These are phyloP conservation scores for Vitellaria paradoxa DNA, from an alignment of 179 eudicot genomes.

Conservation along the genomic window DNA sequence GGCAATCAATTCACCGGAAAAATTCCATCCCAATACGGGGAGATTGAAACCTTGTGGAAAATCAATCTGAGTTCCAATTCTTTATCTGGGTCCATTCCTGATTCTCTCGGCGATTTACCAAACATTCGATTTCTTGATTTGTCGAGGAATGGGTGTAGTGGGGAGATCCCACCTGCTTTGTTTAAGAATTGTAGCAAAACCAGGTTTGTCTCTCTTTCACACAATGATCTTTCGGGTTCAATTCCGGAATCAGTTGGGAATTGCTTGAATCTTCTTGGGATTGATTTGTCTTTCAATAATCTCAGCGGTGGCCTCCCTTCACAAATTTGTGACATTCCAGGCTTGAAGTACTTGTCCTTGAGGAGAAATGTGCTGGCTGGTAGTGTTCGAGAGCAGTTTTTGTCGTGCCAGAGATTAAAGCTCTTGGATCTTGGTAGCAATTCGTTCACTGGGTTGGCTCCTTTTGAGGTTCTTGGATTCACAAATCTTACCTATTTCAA, in stretches of 20 bases:
- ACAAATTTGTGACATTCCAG: slow-evolving; percentile 46
- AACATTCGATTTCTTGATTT: slow-evolving; percentile 78
- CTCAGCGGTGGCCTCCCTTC: slow-evolving; percentile 61
- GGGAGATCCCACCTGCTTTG: slow-evolving; percentile 59
- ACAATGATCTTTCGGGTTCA: slow-evolving; percentile 68
- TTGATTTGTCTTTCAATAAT: slow-evolving; percentile 71
- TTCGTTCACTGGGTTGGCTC: slow-evolving; percentile 57
- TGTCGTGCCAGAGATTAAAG: slow-evolving; percentile 55
- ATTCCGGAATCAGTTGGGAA: slow-evolving; percentile 59
- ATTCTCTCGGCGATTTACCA: slow-evolving; percentile 58
- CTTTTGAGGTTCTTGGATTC: slow-evolving; percentile 64
- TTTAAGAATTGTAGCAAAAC: slow-evolving; percentile 66
- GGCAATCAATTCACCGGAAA: slow-evolving; percentile 74
- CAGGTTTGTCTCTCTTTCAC: slow-evolving; percentile 69
- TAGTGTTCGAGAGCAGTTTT: slow-evolving; percentile 51
- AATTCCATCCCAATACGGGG: slow-evolving; percentile 67
- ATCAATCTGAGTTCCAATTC: slow-evolving; percentile 89
- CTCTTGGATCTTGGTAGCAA: slow-evolving; percentile 90
- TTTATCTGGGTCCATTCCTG: slow-evolving; percentile 79
- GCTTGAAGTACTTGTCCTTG: slow-evolving; percentile 57
- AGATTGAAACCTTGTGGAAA: slow-evolving; percentile 68
- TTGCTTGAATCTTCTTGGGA: slow-evolving; percentile 70
- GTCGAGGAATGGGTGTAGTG: slow-evolving; percentile 64
- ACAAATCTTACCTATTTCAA: slow-evolving; percentile 67
- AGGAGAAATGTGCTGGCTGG: slow-evolving; percentile 67